phyloP scores from a whole-genome alignment of 2,329 filamentous ascomycete species.

The Spiromastix sp. region DNA sequence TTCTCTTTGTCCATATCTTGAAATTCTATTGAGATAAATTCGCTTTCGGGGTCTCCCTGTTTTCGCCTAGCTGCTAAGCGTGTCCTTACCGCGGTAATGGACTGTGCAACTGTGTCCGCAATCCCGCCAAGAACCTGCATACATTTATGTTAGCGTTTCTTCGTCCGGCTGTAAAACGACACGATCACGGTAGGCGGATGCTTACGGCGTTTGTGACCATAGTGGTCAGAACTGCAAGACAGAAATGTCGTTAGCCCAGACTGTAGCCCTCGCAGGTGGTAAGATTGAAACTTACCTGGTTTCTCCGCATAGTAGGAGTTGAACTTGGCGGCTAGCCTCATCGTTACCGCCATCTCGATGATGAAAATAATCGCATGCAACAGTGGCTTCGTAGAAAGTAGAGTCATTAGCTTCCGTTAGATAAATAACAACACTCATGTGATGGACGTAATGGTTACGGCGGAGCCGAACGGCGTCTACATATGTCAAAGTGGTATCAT shows the following conservation, averaged over 20 bases:
- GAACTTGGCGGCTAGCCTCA: constrained; percentile 74
- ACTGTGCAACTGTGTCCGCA: constrained; percentile 91
- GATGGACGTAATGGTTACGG: neutral
- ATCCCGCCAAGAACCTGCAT: constrained; percentile 72
- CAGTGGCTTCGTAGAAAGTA: constrained; percentile 71
- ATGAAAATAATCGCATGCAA: constrained; percentile 76
- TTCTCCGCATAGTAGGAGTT: constrained; percentile 88
- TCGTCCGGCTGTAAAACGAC: neutral
- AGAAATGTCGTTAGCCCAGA: constrained; percentile 12
- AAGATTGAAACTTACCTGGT: constrained; percentile 49
- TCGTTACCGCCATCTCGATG: constrained; percentile 78
- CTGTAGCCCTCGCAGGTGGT: neutral
- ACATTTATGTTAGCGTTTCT: constrained; percentile 3
- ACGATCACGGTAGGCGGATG: constrained; percentile 10
- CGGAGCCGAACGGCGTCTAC: neutral
- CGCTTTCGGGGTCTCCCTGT: constrained; percentile 45
- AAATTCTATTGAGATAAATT: constrained; percentile 75
- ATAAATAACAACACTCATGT: neutral
- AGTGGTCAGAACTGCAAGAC: constrained; percentile 69
- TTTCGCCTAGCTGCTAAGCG: constrained; percentile 55
- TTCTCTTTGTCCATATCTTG: constrained; percentile 77
- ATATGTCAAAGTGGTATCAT: neutral
- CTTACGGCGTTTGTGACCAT: constrained; percentile 95
- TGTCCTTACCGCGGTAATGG: constrained; percentile 63
- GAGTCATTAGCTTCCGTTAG: neutral